Base-by-base conservation (phyloP, 2,329 filamentous ascomycete genomes). In the Aspergillus uvarum region DNA sequence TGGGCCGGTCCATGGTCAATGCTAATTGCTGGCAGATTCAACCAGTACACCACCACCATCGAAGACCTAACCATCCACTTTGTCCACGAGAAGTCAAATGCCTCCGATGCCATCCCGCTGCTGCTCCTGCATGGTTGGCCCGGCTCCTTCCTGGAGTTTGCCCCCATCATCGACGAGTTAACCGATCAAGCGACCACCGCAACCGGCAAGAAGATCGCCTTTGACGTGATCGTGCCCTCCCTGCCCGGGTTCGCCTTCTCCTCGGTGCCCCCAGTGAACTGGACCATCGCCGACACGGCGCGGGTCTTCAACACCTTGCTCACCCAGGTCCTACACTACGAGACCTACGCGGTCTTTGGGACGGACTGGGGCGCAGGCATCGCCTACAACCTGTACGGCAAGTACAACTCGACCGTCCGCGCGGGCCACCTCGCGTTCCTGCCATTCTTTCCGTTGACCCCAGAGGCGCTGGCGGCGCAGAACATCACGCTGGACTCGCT, bases 111-210 rank as follows among this genome's bases (percentile, higher is more conserved):
- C n/a, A 59, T 62, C n/a, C 60, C 56, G 10, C 49, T 62, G 11
- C 52, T 62, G 11, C 49, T 62, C 10, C 35, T 62, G 19, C 60
- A 62, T n/a, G 60, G 60, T 3, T 62, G 60, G 60, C 60, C 60
- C 5, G 60, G 60, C 8, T 62, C 60, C 19, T 59, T 62, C 24
- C 44, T 59, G n/a, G 60, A 62, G 29, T 62, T 62, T 21, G 29
- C 42, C 5, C 57, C 57, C 8, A 53, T 62, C 6, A 62, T 62
- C 48, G 26, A 62, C 47, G 10, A 59, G 3, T 48, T 62, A 4
- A 62, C 56, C 42, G 21, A 56, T 26, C 22, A 48, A 22, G 56
- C 47, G 19, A 53, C 32, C 10, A 62, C 56, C 31, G 21, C 22
- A 3, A 38, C 56, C 24, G 59, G 56, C 4, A 59, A 59, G 31